A percentile compares a stretch with the other conserved stretches of the same genome.
Conservation (phyloP, 176 grass and related monocot species). For the Hordeum marinum region DNA sequence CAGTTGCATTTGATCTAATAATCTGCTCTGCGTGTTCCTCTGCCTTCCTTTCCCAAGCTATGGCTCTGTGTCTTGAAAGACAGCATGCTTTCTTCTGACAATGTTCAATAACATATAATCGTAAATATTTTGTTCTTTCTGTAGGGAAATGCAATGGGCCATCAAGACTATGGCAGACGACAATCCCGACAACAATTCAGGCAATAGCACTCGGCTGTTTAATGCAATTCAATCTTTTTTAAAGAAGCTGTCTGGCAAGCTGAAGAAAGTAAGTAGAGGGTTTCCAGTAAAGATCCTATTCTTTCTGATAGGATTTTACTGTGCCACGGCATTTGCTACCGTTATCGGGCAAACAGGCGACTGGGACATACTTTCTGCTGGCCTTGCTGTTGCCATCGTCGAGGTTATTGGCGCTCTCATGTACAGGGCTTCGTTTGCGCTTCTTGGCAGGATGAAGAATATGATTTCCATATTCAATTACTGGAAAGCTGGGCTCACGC, state of each 20-base stretch:
- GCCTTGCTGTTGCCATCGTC: constrained; percentile 78
- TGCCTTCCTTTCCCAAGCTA: neutral
- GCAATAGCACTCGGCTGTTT: constrained; percentile 58
- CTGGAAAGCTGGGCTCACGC: constrained; percentile 92
- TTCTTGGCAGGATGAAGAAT: constrained; percentile 56
- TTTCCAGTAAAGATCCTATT: constrained; percentile 69
- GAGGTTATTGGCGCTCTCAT: constrained; percentile 87
- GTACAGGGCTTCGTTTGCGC: constrained; percentile 61
- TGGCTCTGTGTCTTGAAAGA: neutral
- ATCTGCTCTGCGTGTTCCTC: neutral
- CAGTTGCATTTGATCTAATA: neutral
- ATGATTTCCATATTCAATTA: constrained; percentile 78
- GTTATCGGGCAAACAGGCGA: constrained; percentile 93
- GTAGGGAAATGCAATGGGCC: constrained; percentile 31
- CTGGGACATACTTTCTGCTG: constrained; percentile 94
- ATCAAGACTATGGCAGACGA: constrained; percentile 44
- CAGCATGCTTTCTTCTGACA: neutral
- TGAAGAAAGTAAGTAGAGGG: constrained; percentile 52
- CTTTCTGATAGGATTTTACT: constrained; percentile 89
- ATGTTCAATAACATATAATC: neutral
- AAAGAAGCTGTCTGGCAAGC: constrained; percentile 34
- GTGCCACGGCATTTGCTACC: constrained; percentile 84
- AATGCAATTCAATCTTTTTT: constrained; percentile 45
- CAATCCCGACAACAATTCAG: constrained; percentile 28
- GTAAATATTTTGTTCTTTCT: neutral